Conservation (phyloP, 768 basidiomycete species). For the Lactarius vividus region DNA sequence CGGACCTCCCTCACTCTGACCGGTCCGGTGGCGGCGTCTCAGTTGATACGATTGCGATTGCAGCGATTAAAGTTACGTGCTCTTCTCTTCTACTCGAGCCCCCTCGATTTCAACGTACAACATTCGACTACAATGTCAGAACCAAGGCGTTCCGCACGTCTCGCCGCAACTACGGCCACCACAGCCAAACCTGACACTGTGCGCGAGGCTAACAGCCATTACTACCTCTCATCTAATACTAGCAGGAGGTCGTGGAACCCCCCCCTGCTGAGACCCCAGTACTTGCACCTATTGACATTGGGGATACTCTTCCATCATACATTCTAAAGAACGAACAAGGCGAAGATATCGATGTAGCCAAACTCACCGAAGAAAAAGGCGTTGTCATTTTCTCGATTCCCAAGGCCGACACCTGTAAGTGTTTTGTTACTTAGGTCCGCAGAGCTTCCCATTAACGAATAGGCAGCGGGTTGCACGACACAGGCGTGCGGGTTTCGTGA, state of each 20-base stretch:
- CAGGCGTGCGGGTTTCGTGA: constrained; percentile 95
- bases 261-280: constrained; percentile 6
- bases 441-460: constrained; percentile 8
- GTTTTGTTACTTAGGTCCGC: constrained; percentile 20
- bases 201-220: neutral
- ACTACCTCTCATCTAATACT: neutral
- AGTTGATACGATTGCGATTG: constrained; percentile 4
- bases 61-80: constrained; percentile 15
- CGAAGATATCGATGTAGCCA: constrained; percentile 68
- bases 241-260: constrained; percentile 6
- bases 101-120: neutral
- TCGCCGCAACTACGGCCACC: constrained; percentile 19
- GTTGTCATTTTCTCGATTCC: constrained; percentile 81
- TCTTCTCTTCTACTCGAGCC: neutral
- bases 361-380: constrained; percentile 65
- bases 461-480: constrained; percentile 79
- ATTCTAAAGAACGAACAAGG: constrained; percentile 82
- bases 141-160: constrained; percentile 28
- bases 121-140: constrained; percentile 19
- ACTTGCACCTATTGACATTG: constrained; percentile 53
- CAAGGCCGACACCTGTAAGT: constrained; percentile 81
- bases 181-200: constrained; percentile 3
- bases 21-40: constrained; percentile 3
- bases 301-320: constrained; percentile 70
- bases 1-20: neutral